phyloP scores from a whole-genome alignment of 495 filamentous ascomycete genomes.

The Penicillium coffeae region DNA sequence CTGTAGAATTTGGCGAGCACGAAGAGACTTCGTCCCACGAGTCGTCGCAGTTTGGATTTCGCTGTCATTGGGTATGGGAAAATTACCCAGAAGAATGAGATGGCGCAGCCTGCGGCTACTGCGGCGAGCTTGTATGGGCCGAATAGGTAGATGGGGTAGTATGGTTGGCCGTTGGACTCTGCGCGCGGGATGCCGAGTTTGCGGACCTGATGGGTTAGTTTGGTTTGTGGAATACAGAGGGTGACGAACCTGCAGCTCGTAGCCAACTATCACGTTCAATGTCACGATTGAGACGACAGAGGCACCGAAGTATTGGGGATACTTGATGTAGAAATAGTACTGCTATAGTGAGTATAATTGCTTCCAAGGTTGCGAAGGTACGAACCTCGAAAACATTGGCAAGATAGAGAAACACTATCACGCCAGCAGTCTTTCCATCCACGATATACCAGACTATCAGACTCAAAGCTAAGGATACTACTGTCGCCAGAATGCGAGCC shows the following conservation, averaged over 20 bases:
- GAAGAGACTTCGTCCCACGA: constrained; percentile 63
- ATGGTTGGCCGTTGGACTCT: constrained; percentile 60
- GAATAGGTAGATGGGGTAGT: constrained; percentile 63
- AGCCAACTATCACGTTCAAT: constrained; percentile 64
- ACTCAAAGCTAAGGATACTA: constrained; percentile 55
- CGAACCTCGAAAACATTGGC: constrained; percentile 58
- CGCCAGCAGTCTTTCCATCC: constrained; percentile 55
- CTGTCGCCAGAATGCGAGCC: constrained; percentile 58
- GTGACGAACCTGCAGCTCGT: constrained; percentile 66
- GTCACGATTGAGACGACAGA: constrained; percentile 65
- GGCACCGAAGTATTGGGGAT: constrained; percentile 54
- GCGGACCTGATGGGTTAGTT: constrained; percentile 42
- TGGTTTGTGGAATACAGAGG: not conserved
- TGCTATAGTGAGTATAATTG: constrained; percentile 5
- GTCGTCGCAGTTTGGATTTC: constrained; percentile 60
- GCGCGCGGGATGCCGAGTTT: constrained; percentile 57
- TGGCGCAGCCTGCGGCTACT: constrained; percentile 61
- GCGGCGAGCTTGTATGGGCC: constrained; percentile 68
- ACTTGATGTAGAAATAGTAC: constrained; percentile 65
- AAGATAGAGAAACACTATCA: constrained; percentile 64
- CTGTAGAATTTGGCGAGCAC: constrained; percentile 70
- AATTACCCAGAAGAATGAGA: constrained; percentile 76
- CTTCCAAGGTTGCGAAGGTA: not conserved
- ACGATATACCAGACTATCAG: constrained; percentile 75
- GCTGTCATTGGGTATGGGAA: constrained; percentile 72